Percentiles rank a stretch among this genome's conserved stretches.
These are phyloP conservation scores for Chloromonas sp. DNA, from an alignment of 163 green algal species.

Conservation along the genomic window DNA sequence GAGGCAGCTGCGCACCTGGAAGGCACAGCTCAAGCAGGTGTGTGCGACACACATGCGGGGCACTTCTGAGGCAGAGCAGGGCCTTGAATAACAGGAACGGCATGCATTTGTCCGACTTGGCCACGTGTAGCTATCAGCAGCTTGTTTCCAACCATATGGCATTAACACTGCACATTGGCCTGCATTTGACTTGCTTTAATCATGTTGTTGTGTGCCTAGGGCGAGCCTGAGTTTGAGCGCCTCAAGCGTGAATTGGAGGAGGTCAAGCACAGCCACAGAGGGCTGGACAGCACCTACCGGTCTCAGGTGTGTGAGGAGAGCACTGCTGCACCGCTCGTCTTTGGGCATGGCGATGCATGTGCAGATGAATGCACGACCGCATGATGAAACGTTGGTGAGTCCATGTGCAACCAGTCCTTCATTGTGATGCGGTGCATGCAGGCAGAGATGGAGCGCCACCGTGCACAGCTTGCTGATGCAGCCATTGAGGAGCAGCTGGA, in stretches of 20 bases:
- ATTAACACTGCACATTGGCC: too few relatives aligned
- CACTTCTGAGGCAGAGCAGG: too few relatives aligned
- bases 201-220: constrained; percentile 28
- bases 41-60: neutral
- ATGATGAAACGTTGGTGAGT: too few relatives aligned
- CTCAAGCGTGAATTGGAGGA: constrained; percentile 78
- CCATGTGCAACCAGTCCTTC: too few relatives aligned
- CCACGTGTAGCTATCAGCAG: too few relatives aligned
- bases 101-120: too few relatives aligned
- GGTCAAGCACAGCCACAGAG: constrained; percentile 51
- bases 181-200: too few relatives aligned
- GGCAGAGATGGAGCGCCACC: constrained; percentile 78
- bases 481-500: constrained; percentile 80
- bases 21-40: constrained; percentile 63
- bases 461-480: constrained; percentile 59
- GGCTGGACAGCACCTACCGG: constrained; percentile 63
- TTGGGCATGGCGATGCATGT: neutral
- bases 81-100: too few relatives aligned
- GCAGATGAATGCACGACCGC: neutral
- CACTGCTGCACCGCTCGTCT: neutral
- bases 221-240: constrained; percentile 77
- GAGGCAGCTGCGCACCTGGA: constrained; percentile 51
- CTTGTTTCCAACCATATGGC: too few relatives aligned
- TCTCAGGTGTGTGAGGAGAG: constrained; percentile 9
- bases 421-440: constrained; percentile 1